Base-by-base conservation (phyloP, 163 green algal genomes). In the Volvox carteri region DNA sequence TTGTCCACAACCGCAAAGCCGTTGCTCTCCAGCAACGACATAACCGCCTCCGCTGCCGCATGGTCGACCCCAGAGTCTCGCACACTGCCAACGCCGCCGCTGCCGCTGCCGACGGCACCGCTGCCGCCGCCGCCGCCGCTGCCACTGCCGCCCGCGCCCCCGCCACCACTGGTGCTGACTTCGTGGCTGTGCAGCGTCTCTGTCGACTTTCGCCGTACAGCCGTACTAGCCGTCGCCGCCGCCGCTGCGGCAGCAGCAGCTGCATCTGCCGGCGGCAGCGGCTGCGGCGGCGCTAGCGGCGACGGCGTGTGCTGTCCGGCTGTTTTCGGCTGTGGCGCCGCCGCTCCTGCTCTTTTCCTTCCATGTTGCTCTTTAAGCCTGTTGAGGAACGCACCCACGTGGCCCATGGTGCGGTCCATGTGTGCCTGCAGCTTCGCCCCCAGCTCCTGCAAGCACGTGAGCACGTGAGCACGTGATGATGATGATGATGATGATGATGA, bases 11-110 rank as follows among this genome's bases (percentile, higher is more conserved):
- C 83, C 0, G 65, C 54, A 54, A 91, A 91, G 33, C 87, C 87
- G 80, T 91, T 91, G 46, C 44, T 78, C 70, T 91, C 87, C 54
- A 91, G 73, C 42, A 89, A 44, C 42, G 58, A 78, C 79, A 91
- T 81, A 23, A 81, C 54, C 72, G 72, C n/a, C 52, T 89, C 84
- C 39, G 84, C 84, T 16, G 84, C 72, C 39, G 80, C 80, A 58
- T 54, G 46, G 21, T 87, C 65, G 0, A 86, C 60, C 37, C n/a
- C 76, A 18, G 54, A 6, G 56, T 37, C 28, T 25, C 42, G 60
- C 60, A n/a, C n/a, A n/a, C n/a, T n/a, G 28, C 28, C 7, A n/a
- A 44, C 44, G 30, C 72, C 42, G 72, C 52, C 48, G 11, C 52
- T 33, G 33, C 75, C 75, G 19, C 18, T 37, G 8, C 75, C 48